Conservation (phyloP, 2,329 filamentous ascomycete genomes). For the Claviceps capensis region DNA sequence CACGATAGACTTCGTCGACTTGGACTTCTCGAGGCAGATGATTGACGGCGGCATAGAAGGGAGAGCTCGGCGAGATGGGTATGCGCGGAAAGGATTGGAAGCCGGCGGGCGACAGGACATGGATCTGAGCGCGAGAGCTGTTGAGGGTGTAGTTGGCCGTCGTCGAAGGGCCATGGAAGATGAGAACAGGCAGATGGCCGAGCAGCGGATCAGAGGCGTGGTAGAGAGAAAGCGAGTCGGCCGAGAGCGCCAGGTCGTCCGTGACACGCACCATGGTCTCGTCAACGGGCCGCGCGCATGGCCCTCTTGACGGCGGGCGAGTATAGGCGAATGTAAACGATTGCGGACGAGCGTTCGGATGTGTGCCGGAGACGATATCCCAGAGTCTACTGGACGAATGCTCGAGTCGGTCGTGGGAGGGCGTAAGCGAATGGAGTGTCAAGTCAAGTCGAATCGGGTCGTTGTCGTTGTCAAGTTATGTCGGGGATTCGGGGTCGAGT, state of each 20-base stretch:
- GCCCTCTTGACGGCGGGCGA: background rate
- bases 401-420: background rate
- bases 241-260: conserved; percentile 63
- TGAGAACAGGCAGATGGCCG: conserved; percentile 65
- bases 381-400: background rate
- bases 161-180: conserved; percentile 87
- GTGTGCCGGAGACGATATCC: background rate
- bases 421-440: background rate
- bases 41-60: conserved; percentile 80
- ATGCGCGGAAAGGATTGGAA: conserved; percentile 82
- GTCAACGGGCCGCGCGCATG: conserved; percentile 14
- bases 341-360: background rate
- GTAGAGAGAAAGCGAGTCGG: conserved; percentile 76
- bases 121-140: conserved; percentile 87
- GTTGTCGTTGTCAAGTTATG: background rate
- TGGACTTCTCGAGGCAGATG: conserved; percentile 87
- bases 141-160: conserved; percentile 77
- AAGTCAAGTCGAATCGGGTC: background rate
- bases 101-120: conserved; percentile 81
- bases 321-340: no score
- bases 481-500: background rate
- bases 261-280: conserved; percentile 70
- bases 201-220: conserved; percentile 76
- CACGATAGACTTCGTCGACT: conserved; percentile 85
- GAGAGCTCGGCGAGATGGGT: conserved; percentile 83